Evolutionary conservation across 441 rosid genomes (phyloP), one percentile per base, ranked within the genome.

Genomic region (Bruguiera hainesii): DNA sequence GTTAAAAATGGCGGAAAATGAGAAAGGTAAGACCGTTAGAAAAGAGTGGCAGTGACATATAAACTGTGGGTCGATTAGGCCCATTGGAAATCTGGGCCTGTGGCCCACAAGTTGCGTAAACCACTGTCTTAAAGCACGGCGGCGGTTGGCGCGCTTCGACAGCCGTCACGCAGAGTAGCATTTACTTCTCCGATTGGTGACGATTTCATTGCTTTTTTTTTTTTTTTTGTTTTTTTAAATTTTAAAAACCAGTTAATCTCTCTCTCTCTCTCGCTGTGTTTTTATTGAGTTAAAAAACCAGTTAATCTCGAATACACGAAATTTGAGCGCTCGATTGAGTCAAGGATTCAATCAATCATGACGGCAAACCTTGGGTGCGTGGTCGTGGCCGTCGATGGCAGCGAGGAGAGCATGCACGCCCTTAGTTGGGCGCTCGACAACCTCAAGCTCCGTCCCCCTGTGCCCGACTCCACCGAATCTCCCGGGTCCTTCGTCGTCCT

Each of bases 371-470:
- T 91, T 60, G 81, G 80, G 28, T 78, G 83, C 76, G 96, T 91
- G 73, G 76, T 89, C 63, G 82, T 91, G 39, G 84, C 96, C 60
- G 96, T 91, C 5, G 97, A 91, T 77, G 96, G 97, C 74, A 88
- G 89, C 83, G 93, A 94, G 70, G 88, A 87, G 79, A 91, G 98
- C 81, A 89, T 94, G 96, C 75, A 78, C 78, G 93, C 97, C 76
- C 77, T 91, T 65, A 80, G 67, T 59, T 94, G 96, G 96, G 90
- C 89, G 63, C 84, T 91, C 2, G 85, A 80, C 71, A 91, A 88
- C 70, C 83, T 89, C 73, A 82, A 84, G 82, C 91, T 87, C 80
- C 86, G 91, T 63, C 68, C 83, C 51, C 76, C 86, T 66, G 33
- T 85, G 5, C 61, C 85, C 31, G 89, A 68, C 60, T 80, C 91